Percentiles rank a stretch among this genome's conserved stretches.
phyloP scores from a whole-genome alignment of 78 protist genomes.

The Pigoraptor vietnamica region DNA sequence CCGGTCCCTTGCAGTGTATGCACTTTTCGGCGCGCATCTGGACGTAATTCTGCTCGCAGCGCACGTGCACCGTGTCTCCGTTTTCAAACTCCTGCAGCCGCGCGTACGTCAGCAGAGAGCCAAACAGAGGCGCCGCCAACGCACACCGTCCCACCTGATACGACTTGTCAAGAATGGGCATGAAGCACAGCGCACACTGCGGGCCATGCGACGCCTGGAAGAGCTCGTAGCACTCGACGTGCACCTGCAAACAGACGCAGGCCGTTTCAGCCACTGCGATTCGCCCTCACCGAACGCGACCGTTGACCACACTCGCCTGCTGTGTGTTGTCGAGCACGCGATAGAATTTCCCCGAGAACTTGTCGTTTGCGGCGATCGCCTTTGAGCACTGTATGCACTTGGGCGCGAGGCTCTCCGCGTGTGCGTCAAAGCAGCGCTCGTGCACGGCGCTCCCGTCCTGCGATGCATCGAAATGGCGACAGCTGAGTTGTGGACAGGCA shows the following conservation, averaged over 20 bases:
- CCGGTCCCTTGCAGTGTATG: too few relatives aligned
- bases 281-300: not conserved
- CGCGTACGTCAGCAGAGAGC: too few relatives aligned
- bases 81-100: too few relatives aligned
- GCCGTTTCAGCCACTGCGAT: not conserved
- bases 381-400: not conserved
- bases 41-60: too few relatives aligned
- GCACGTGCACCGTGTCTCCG: too few relatives aligned
- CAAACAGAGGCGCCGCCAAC: not conserved
- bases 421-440: not conserved
- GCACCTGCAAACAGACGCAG: not conserved
- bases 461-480: not conserved
- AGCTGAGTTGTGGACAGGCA: not conserved
- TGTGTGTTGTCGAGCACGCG: not conserved
- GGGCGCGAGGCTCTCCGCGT: not conserved
- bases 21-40: too few relatives aligned
- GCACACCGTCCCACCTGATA: not conserved
- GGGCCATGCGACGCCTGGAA: not conserved
- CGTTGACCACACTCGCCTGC: not conserved
- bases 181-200: not conserved
- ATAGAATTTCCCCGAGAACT: not conserved
- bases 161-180: not conserved
- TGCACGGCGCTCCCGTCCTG: not conserved
- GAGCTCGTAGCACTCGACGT: not conserved
- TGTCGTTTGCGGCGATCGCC: not conserved